Base-by-base conservation (phyloP, 495 filamentous ascomycete species). In the Hypoxylon perforatum region DNA sequence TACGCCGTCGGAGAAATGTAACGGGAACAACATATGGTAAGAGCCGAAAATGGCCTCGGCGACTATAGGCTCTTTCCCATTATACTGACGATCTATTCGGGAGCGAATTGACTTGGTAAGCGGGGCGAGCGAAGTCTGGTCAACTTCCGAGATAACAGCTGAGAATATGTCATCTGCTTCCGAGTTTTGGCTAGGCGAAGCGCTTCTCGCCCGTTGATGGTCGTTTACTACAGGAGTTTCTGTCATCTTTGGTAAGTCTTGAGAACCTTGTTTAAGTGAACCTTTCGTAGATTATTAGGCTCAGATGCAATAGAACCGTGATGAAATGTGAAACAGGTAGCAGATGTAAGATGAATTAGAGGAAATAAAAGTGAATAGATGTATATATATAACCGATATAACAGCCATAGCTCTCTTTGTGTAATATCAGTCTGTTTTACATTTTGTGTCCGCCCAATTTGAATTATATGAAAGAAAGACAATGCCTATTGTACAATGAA, bases 1-100 rank as follows among this genome's bases (percentile, higher is more conserved):
- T 9, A 62, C 30, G 8, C 51, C 73, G 12, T 49, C 57, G 15
- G 39, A 39, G 15, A 75, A 75, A 7, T 11, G 7, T 7, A 74
- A 17, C 3, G 56, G 49, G 35, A 75, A 74, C 9, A 69, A 25
- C 4, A 69, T 41, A 15, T 75, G 54, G 51, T 41, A 70, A 14
- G 66, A 73, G 4, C 72, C 72, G 39, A 38, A 50, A 3, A 70
- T 38, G 35, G 62, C 57, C 1, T 42, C 23, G 2, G 39, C 63
- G 17, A 67, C 47, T 17, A 21, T 12, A 25, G 60, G 52, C 28
- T 48, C n/a, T 5, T 25, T 6, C 19, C 35, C 36, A 18, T 19
- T 8, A 15, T 28, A 35, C 4, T 58, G 25, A 17, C 28, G 49
- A 1, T 63, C 36, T 14, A 56, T 6, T 17, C 8, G 17, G 15